Percentiles rank a stretch among this genome's conserved stretches.
Conservation (phyloP, 352 stramenopile species). For the Phytophthora podocarpi region DNA sequence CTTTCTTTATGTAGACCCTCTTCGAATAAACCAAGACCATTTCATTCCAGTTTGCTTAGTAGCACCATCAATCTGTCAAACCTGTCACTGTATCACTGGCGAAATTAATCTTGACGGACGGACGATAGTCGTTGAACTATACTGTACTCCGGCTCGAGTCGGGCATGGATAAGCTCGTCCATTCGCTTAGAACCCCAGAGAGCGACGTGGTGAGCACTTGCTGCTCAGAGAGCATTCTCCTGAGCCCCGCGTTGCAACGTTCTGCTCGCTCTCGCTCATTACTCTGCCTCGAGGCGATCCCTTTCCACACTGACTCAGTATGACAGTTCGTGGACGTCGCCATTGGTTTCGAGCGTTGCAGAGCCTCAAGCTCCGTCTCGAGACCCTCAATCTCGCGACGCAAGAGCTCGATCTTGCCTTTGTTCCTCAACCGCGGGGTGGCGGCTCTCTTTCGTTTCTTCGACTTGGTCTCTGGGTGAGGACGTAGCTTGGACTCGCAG, state of each 20-base stretch:
- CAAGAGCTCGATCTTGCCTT: slow-evolving; percentile 31
- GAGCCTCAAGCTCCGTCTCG: slow-evolving; percentile 11
- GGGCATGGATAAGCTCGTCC: neutral
- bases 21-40: slow-evolving; percentile 13
- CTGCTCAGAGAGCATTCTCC: slow-evolving; percentile 17
- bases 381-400: slow-evolving; percentile 25
- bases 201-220: slow-evolving; percentile 20
- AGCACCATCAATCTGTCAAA: too few species aligned
- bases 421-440: slow-evolving; percentile 23
- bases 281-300: slow-evolving; percentile 19
- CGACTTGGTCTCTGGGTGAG: neutral
- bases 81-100: too few species aligned
- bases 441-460: neutral
- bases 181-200: slow-evolving; percentile 17
- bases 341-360: slow-evolving; percentile 6
- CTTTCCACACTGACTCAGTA: slow-evolving; percentile 15
- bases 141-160: too few species aligned
- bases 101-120: slow-evolving; percentile 5
- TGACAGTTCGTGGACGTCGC: too few species aligned
- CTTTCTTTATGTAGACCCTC: slow-evolving; percentile 30
- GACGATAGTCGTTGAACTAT: slow-evolving; percentile 4
- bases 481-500: neutral
- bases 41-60: slow-evolving; percentile 1
- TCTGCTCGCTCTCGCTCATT: slow-evolving; percentile 21
- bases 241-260: slow-evolving; percentile 20